Base-by-base conservation (phyloP, 805 yeast genomes). In the Ogataea ganodermae region DNA sequence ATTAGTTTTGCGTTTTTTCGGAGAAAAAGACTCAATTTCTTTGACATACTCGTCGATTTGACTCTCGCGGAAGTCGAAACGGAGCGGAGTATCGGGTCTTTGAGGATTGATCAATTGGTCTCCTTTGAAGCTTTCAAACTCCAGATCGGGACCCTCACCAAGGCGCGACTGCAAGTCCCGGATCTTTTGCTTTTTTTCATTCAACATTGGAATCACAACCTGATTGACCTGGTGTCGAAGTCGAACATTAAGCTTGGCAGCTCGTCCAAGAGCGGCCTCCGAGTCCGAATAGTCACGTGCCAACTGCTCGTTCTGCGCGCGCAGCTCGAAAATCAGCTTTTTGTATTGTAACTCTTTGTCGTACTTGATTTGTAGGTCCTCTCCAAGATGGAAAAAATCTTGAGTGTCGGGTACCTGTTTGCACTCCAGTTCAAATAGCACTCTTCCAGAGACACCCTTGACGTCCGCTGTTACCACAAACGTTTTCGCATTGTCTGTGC, bases 11-110 rank as follows among this genome's bases (percentile, higher is more conserved):
- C 48, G 54, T 45, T 58, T 58, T 18, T 51, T 46, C 2, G 61
- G 61, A 8, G 59, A 55, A 5, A 47, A 49, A 5, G 48, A 38
- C 17, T 52, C 49, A 8, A 58, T 51, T 42, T 58, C 55, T 16
- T 35, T 30, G 38, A 30, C 27, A 39, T 54, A 54, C 4, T 49
- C 46, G 4, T 42, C 49, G 8, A 31, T 27, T 20, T 42, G 45
- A 12, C 42, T 38, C 23, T 51, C 53, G 21, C 51, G 50, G 38
- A 48, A 58, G 2, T 54, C 50, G 26, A 58, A 54, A 43, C 36
- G 27, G 20, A 58, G 49, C 5, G 51, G 46, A 9, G 50, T 52
- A n/a, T 52, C 46, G 1, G 61, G 61, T 20, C 51, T 42, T 32
- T 53, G 57, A 12, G 45, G 35, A 23, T 45, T 49, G 35, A 53